Evolutionary conservation across 176 grass and related monocot species (phyloP).

Genomic region (Musa schizocarpa): DNA sequence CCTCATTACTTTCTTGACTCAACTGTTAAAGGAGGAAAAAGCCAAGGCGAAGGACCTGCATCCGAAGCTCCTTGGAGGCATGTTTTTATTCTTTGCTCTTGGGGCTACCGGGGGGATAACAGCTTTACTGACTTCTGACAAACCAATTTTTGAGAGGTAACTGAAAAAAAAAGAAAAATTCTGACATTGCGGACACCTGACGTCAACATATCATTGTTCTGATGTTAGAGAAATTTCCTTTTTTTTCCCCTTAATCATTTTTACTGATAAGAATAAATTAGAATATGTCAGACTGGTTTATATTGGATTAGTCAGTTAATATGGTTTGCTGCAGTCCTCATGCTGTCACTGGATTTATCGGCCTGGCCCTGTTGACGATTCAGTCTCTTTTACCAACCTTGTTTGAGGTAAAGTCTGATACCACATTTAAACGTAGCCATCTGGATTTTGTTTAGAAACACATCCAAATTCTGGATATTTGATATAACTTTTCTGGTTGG

Average conservation of each 20-base stretch:
- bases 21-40: slow-evolving; percentile 64
- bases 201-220: background rate
- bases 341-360: slow-evolving; percentile 54
- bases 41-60: slow-evolving; percentile 91
- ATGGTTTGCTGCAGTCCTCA: slow-evolving; percentile 50
- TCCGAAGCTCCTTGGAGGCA: slow-evolving; percentile 78
- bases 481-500: background rate
- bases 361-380: slow-evolving; percentile 54
- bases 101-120: slow-evolving; percentile 77
- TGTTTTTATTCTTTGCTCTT: slow-evolving; percentile 95
- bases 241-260: background rate
- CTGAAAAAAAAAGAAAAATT: background rate
- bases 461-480: background rate
- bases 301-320: background rate
- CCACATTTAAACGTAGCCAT: background rate
- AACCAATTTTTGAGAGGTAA: slow-evolving; percentile 96
- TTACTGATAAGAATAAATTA: background rate
- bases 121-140: slow-evolving; percentile 70
- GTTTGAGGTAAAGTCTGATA: slow-evolving; percentile 42
- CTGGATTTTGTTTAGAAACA: background rate
- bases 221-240: background rate
- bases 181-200: too few species aligned
- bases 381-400: slow-evolving; percentile 70
- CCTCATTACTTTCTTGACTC: background rate
- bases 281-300: background rate